phyloP scores from a whole-genome alignment of 257 asterid genomes.

The Rauvolfia tetraphylla region DNA sequence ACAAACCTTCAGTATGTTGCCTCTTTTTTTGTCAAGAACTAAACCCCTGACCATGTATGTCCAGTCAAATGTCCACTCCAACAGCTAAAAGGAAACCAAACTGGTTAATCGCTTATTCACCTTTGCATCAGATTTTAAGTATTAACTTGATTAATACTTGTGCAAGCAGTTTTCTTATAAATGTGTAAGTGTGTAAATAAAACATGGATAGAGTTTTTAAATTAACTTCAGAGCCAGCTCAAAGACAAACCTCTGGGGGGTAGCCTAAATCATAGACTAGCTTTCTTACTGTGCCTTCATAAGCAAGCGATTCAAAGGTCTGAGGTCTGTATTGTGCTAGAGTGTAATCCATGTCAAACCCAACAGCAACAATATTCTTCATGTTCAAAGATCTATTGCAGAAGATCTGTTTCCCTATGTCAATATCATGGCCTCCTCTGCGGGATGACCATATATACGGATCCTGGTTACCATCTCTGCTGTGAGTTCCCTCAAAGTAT shows the following conservation, averaged over 20 bases:
- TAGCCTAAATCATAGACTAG: constrained; percentile 85
- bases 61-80: constrained; percentile 86
- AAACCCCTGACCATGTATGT: constrained; percentile 98
- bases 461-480: constrained; percentile 35
- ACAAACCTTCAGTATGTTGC: constrained; percentile 91
- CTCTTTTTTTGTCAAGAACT: constrained; percentile 92
- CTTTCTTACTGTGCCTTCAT: constrained; percentile 84
- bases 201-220: not conserved
- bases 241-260: constrained; percentile 68
- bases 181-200: not conserved
- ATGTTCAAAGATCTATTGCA: constrained; percentile 94
- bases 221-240: constrained; percentile 1
- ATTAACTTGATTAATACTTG: not conserved
- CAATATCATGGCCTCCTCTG: constrained; percentile 64
- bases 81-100: constrained; percentile 49
- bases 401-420: constrained; percentile 70
- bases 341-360: constrained; percentile 98
- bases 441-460: constrained; percentile 75
- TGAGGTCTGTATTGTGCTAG: constrained; percentile 91
- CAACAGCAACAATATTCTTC: constrained; percentile 86
- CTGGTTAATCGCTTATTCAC: constrained; percentile 20
- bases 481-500: constrained; percentile 35
- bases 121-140: constrained; percentile 9
- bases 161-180: not conserved
- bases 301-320: constrained; percentile 94